Base-by-base conservation (phyloP, 768 basidiomycete species). In the Gloeostereum incarnatum region DNA sequence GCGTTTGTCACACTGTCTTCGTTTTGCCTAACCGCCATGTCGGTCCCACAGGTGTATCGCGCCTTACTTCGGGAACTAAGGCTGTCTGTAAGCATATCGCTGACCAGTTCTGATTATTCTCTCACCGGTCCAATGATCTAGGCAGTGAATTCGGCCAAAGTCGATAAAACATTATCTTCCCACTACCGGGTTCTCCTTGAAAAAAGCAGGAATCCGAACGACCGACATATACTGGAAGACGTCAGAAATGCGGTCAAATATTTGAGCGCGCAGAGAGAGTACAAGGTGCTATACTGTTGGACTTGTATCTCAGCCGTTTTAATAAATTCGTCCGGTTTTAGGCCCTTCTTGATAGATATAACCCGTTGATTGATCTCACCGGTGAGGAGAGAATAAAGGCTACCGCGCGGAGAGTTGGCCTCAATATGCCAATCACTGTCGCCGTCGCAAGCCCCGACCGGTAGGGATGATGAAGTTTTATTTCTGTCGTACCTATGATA, bases 281-380 rank as follows among this genome's bases (percentile, higher is more conserved):
- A 94, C 65, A 85, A 84, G 68, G 91, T 83, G 35, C 51, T 65
- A 52, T n/a, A n/a, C n/a, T n/a, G n/a, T n/a, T n/a, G n/a, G n/a
- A n/a, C n/a, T n/a, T n/a, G n/a, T n/a, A n/a, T n/a, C n/a, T n/a
- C n/a, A n/a, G n/a, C n/a, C n/a, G n/a, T n/a, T n/a, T n/a, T n/a
- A n/a, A n/a, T n/a, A 5, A 31, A 26, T 6, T 29, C 32, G 18
- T 32, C n/a, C n/a, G n/a, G n/a, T n/a, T n/a, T n/a, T 50, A 96
- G 92, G 65, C 63, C 16, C 63, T 96, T 34, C 58, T 96, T 44
- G 84, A 88, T 38, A 68, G 88, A 38, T 97, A 97, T 62, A 94
- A 92, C 56, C 91, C 92, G 0, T 62, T 84, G 13, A 58, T 80
- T 29, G 85, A 91, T 50, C 67, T 93, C 45, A 82, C 88, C 1